Evolutionary conservation across 106 monocot species (phyloP).

Genomic region (Dioscorea zingiberensis): DNA sequence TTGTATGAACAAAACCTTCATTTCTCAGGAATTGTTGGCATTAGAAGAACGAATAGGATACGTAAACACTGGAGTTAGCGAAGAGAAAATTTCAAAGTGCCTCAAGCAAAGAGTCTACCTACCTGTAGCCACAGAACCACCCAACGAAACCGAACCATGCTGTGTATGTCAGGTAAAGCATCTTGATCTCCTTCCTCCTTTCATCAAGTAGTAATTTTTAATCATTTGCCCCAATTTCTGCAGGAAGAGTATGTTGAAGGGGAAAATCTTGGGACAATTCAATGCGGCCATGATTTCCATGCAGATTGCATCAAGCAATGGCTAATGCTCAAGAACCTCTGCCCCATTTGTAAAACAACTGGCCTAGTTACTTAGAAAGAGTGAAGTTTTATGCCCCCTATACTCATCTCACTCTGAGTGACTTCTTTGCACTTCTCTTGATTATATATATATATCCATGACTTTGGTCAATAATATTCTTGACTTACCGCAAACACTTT

Average conservation of each 20-base stretch:
- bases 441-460: too few species aligned
- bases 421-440: neutral
- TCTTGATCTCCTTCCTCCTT: neutral
- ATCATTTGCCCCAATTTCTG: neutral
- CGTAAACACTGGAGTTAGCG: constrained; percentile 57
- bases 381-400: neutral
- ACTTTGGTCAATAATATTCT: too few species aligned
- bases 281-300: constrained; percentile 75
- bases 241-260: constrained; percentile 67
- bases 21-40: constrained; percentile 54
- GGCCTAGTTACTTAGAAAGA: constrained; percentile 26
- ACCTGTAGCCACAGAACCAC: neutral
- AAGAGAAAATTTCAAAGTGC: constrained; percentile 31
- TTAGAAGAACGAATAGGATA: constrained; percentile 56
- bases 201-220: neutral
- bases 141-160: constrained; percentile 17
- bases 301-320: constrained; percentile 60
- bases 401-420: neutral
- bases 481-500: neutral
- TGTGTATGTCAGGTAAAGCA: constrained; percentile 28
- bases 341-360: constrained; percentile 71
- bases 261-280: constrained; percentile 38
- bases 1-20: too few species aligned
- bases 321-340: constrained; percentile 63
- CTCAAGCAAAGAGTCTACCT: constrained; percentile 25